Conservation (phyloP, 805 yeast species). For the Torulaspora indica region DNA sequence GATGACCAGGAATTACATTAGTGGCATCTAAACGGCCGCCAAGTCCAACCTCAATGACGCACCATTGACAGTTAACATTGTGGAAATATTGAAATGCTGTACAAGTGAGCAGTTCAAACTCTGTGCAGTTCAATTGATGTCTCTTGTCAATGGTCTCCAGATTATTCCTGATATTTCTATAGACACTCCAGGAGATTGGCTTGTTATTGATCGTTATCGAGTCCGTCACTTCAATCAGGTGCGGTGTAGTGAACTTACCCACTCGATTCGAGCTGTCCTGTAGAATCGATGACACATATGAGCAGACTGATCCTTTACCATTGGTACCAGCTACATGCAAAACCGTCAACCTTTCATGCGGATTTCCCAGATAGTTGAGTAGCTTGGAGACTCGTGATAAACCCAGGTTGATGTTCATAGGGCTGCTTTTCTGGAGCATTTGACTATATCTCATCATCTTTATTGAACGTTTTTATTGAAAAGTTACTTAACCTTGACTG, state of each 20-base stretch:
- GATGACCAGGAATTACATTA: constrained; percentile 51
- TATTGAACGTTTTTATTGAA: neutral
- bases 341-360: constrained; percentile 58
- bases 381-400: constrained; percentile 47
- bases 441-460: neutral
- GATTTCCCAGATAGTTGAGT: constrained; percentile 55
- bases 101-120: constrained; percentile 82
- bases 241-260: constrained; percentile 91
- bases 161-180: constrained; percentile 40
- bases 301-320: constrained; percentile 91
- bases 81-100: constrained; percentile 76
- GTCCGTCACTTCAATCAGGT: constrained; percentile 67
- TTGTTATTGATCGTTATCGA: constrained; percentile 62
- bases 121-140: constrained; percentile 63
- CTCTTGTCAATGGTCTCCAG: constrained; percentile 42
- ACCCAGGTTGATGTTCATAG: constrained; percentile 56
- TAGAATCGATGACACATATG: constrained; percentile 68
- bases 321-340: constrained; percentile 96
- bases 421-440: neutral
- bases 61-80: constrained; percentile 55
- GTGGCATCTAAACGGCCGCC: constrained; percentile 92
- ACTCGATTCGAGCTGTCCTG: constrained; percentile 37
- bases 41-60: constrained; percentile 88
- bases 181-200: constrained; percentile 48
- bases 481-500: neutral